These are phyloP conservation scores for Trametes maxima DNA, from an alignment of 768 basidiomycete genomes.

Conservation along the genomic window DNA sequence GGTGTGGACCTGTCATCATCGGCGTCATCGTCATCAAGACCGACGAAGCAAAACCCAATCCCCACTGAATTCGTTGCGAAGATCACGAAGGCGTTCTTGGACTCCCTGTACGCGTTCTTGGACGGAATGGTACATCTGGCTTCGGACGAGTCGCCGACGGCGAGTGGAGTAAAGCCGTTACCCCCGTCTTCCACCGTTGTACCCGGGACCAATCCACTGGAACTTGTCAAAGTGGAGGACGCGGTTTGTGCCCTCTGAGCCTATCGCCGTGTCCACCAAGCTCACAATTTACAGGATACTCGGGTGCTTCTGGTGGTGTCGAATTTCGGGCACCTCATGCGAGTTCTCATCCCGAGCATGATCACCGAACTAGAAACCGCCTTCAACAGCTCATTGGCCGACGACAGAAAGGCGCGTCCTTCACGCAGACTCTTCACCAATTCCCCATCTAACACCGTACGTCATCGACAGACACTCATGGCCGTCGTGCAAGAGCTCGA, in stretches of 20 bases:
- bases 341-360: conserved; percentile 74
- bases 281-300: conserved; percentile 60
- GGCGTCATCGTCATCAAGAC: conserved; percentile 48
- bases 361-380: conserved; percentile 77
- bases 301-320: conserved; percentile 87
- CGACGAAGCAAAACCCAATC: conserved; percentile 61
- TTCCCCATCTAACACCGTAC: neutral
- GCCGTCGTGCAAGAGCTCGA: conserved; percentile 84
- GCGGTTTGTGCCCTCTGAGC: conserved; percentile 40
- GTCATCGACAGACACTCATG: conserved; percentile 57
- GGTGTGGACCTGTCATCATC: conserved; percentile 59
- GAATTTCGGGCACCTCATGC: conserved; percentile 80
- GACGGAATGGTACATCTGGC: conserved; percentile 85
- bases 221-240: conserved; percentile 62
- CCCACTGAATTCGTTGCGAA: conserved; percentile 66
- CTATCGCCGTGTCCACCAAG: neutral
- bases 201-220: conserved; percentile 51
- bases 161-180: conserved; percentile 39
- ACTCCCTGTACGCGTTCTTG: conserved; percentile 80
- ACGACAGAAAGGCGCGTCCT: conserved; percentile 65
- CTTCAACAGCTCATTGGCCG: conserved; percentile 68
- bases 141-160: conserved; percentile 63
- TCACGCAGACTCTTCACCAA: neutral
- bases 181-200: conserved; percentile 36
- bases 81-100: conserved; percentile 84